Conservation (phyloP, 2,329 filamentous ascomycete species). For the Fonsecaea nubica region DNA sequence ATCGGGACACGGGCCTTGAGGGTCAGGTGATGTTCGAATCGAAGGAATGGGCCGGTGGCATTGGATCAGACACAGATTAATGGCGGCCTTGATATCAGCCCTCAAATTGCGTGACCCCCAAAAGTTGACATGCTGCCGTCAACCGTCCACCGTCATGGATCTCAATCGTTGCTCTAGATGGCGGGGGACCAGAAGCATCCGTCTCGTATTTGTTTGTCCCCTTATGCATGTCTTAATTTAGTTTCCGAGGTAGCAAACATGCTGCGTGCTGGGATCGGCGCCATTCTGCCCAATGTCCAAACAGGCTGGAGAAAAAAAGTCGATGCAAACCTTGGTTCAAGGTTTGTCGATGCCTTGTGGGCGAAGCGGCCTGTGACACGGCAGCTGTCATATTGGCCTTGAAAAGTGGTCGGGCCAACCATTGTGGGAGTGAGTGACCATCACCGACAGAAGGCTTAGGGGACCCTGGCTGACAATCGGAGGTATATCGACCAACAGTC, state of each 20-base stretch:
- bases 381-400: constrained; percentile 40
- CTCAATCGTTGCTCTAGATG: constrained; percentile 1
- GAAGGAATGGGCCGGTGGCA: neutral
- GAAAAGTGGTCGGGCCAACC: constrained; percentile 18
- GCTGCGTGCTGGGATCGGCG: constrained; percentile 6
- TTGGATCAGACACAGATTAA: neutral
- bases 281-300: constrained; percentile 16
- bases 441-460: neutral
- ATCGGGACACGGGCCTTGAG: neutral
- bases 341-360: constrained; percentile 1
- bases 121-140: constrained; percentile 5
- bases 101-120: constrained; percentile 1
- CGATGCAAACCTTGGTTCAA: constrained; percentile 2
- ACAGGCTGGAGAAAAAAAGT: constrained; percentile 6
- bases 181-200: constrained; percentile 3
- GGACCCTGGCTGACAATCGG: constrained; percentile 14
- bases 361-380: constrained; percentile 25
- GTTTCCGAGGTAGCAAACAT: constrained; percentile 32
- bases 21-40: constrained; percentile 10
- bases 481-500: constrained; percentile 18
- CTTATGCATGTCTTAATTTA: constrained; percentile 25
- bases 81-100: constrained; percentile 9
- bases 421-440: constrained; percentile 5
- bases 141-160: neutral
- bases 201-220: constrained; percentile 29